Percentiles rank a stretch among this genome's conserved stretches.
phyloP scores from a whole-genome alignment of 1,284 basidiomycete species.

The Sanguinoderma infundibulare region DNA sequence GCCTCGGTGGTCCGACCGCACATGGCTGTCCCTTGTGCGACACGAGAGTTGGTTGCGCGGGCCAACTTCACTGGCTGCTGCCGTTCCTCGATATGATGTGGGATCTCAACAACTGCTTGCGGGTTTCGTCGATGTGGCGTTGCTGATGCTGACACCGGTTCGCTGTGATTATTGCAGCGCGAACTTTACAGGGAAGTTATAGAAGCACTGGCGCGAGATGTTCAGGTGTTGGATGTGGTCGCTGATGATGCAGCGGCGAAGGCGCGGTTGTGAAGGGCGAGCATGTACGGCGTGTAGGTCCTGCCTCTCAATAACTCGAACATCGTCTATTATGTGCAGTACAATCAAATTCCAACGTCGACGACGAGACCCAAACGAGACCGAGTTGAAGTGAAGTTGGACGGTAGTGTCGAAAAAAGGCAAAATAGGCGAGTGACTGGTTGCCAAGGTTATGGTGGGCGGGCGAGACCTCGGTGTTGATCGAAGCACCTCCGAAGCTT shows the following conservation, averaged over 20 bases:
- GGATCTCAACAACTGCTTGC: background rate
- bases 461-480: background rate
- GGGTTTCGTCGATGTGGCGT: background rate
- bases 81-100: background rate
- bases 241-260: constrained; percentile 39
- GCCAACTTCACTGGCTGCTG: no score
- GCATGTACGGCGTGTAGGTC: background rate
- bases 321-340: no score
- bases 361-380: background rate
- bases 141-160: background rate
- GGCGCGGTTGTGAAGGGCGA: constrained; percentile 35
- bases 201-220: constrained; percentile 36
- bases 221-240: constrained; percentile 25
- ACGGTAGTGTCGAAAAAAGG: no score
- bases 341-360: background rate
- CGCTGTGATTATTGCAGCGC: constrained; percentile 33
- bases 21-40: background rate
- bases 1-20: background rate
- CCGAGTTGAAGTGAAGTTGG: background rate
- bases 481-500: background rate
- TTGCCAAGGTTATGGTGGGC: background rate
- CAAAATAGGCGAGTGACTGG: background rate
- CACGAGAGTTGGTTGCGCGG: no score
- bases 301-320: background rate
- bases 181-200: constrained; percentile 45